Percentiles rank a stretch among this genome's conserved stretches.
Evolutionary conservation across 441 rosid genomes (phyloP).

Genomic region (Pelargonium fulgidum): DNA sequence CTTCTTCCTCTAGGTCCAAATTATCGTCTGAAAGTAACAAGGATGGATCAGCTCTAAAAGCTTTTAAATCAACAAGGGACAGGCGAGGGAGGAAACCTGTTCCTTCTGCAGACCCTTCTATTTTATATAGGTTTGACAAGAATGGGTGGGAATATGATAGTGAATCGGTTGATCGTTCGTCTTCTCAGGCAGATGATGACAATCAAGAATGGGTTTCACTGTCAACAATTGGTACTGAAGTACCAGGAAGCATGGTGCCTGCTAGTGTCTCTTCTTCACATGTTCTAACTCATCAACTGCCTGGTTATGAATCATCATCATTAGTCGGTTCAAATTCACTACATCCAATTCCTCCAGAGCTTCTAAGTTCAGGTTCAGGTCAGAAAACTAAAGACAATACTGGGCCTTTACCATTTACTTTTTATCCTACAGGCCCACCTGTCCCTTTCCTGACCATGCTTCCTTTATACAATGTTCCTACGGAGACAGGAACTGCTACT

Average conservation of each 20-base stretch:
- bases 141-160: slow-evolving; percentile 12
- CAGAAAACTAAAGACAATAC: slow-evolving; percentile 2
- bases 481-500: slow-evolving; percentile 9
- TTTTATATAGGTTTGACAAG: neutral
- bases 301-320: slow-evolving; percentile 8
- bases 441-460: slow-evolving; percentile 19
- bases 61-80: slow-evolving; percentile 14
- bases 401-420: slow-evolving; percentile 12
- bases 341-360: slow-evolving; percentile 7
- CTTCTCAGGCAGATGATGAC: slow-evolving; percentile 14
- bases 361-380: slow-evolving; percentile 13
- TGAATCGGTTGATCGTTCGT: slow-evolving; percentile 10
- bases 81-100: slow-evolving; percentile 10
- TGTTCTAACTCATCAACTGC: slow-evolving; percentile 9
- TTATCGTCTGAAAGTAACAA: slow-evolving; percentile 8
- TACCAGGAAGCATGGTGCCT: slow-evolving; percentile 7
- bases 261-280: neutral
- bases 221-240: slow-evolving; percentile 13
- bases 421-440: slow-evolving; percentile 18
- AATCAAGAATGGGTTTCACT: slow-evolving; percentile 12
- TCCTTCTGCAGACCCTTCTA: slow-evolving; percentile 13
- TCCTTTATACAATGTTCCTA: slow-evolving; percentile 17
- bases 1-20: slow-evolving; percentile 10
- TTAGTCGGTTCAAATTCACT: slow-evolving; percentile 5
- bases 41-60: slow-evolving; percentile 7